Base-by-base conservation (phyloP, 805 yeast species). In the Candida khao-thaluensis region DNA sequence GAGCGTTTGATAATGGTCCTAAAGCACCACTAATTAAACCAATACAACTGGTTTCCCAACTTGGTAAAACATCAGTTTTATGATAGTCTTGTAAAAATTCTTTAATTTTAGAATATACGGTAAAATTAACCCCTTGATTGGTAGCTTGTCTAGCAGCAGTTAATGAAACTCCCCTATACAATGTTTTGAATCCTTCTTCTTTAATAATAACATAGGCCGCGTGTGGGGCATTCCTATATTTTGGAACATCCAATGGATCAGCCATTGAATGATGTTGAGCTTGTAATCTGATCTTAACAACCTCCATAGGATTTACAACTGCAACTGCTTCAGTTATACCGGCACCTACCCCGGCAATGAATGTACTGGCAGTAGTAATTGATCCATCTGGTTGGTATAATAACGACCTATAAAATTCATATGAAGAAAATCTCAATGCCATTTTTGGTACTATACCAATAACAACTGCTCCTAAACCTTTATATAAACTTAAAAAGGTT, bases 61-160 rank as follows among this genome's bases (percentile, higher is more conserved):
- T 75, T 42, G 99, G 96, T 47, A 91, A 76, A 32, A 73, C 70
- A 26, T 71, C 77, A 2, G 72, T 52, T 30, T 71, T 62, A 48
- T 82, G 87, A 56, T 76, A 68, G 27, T 76, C 78, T 57, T 79
- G 84, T 52, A 88, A 74, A 50, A 60, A 71, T 54, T 81, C 83
- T 61, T 84, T 88, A 52, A 90, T 68, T 62, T 84, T 83, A 18
- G 96, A 85, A 70, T 91, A 91, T 21, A 88, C 95, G 2, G 98
- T 91, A 67, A 91, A 91, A 69, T 93, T 91, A 35, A 95, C 97
- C 72, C 97, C 99, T 69, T 91, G 99, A 72, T 91, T 91, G 43
- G 96, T 83, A 20, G 98, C 97, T 65, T 91, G 99, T 72, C 99
- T 81, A 21, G 96, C 95, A 26, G 97, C 96, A 23, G 99, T 91